Base-by-base conservation (phyloP, 2,329 filamentous ascomycete genomes). In the Onygenales sp. region DNA sequence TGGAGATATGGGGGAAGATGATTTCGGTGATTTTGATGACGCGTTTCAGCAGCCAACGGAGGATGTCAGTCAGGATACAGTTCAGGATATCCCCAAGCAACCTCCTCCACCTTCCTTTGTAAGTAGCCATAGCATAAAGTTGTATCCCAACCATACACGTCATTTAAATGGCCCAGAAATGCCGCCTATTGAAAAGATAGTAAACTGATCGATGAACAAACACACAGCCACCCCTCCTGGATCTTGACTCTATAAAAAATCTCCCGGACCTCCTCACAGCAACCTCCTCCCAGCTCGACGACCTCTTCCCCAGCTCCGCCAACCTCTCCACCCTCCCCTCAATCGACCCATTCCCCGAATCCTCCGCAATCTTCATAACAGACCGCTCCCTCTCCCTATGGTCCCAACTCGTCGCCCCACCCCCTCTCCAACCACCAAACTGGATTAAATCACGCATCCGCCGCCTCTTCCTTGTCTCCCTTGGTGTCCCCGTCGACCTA, bases 361-460 rank as follows among this genome's bases (percentile, higher is more conserved):
- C 69, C 50, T 69, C 73, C 39, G 67, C 86, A 44, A 80, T 89
- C 50, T 93, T 96, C 70, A 82, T 89, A 52, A 94, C 89, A 42
- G 86, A 90, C 51, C 84, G 91, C 55, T 94, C 88, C 57, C 84
- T 88, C 53, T 96, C 93, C 0, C 78, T 98, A 36, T 98, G 93
- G 93, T 90, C 91, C 42, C 93, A 98, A 73, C 83, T 98, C 4
- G 89, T 96, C 33, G 92, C 92, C 2, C 92, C 93, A 17, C 93
- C 93, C 2, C 91, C 93, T 2, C 81, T 98, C 39, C 90, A 95
- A 64, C 93, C 93, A 5, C 92, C 93, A 0, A 93, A 98, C 70
- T 98, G 93, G 93, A 94, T 96, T 55, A 89, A 93, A 59, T 95
- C 90, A 51, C 88, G 91, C 50, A 98, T 95, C 62, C 85, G 93